These are phyloP conservation scores for Vachellia collinsii DNA, from an alignment of 306 rosid genomes.

Conservation along the genomic window DNA sequence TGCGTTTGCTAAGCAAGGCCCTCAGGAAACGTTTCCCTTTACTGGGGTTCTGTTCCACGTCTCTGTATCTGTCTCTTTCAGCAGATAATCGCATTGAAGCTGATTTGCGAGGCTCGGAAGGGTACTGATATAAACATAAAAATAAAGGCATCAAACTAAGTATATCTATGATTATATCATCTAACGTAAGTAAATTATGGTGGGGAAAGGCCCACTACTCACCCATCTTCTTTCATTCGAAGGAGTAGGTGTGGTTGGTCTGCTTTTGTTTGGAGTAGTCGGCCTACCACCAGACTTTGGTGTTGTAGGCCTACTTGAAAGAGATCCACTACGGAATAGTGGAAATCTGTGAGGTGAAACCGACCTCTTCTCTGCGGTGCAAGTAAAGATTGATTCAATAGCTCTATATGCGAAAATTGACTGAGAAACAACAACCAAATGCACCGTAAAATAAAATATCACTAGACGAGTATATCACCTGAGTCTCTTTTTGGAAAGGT, in stretches of 20 bases:
- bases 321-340: slow-evolving; percentile 77
- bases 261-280: slow-evolving; percentile 66
- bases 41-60: slow-evolving; percentile 62
- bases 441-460: background rate
- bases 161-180: background rate
- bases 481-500: slow-evolving; percentile 62
- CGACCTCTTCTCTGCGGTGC: slow-evolving; percentile 61
- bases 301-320: slow-evolving; percentile 62
- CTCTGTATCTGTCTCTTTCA: slow-evolving; percentile 46
- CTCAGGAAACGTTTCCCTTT: slow-evolving; percentile 81
- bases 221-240: slow-evolving; percentile 65
- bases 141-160: background rate
- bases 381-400: slow-evolving; percentile 33
- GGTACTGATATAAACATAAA: slow-evolving; percentile 45
- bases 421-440: background rate
- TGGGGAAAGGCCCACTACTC: slow-evolving; percentile 23
- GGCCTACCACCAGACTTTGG: slow-evolving; percentile 60
- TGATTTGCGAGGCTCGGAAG: slow-evolving; percentile 83
- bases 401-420: background rate
- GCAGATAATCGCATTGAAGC: slow-evolving; percentile 75
- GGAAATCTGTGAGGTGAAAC: slow-evolving; percentile 86
- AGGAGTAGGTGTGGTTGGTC: slow-evolving; percentile 72
- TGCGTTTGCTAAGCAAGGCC: slow-evolving; percentile 81
- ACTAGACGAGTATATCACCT: slow-evolving; percentile 44
- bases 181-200: background rate